Evolutionary conservation across 495 filamentous ascomycete species (phyloP).

Genomic region (Staphylotrichum tortipilum): DNA sequence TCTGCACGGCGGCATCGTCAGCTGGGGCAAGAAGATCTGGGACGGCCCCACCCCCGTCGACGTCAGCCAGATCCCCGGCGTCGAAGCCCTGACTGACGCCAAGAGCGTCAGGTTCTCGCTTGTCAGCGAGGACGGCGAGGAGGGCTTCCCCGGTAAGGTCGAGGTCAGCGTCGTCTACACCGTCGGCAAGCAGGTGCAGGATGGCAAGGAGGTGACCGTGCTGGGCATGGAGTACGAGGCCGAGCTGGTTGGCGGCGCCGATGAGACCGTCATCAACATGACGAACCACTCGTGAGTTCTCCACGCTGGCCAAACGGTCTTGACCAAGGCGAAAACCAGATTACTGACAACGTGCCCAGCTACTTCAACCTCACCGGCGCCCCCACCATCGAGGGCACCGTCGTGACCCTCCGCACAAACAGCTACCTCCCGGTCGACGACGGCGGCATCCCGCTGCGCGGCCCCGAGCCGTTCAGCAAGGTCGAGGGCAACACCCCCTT

Average conservation of each 20-base stretch:
- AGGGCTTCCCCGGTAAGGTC: conserved; percentile 80
- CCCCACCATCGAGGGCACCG: conserved; percentile 65
- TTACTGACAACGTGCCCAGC: conserved; percentile 37
- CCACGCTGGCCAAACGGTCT: not conserved
- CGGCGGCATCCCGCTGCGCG: conserved; percentile 57
- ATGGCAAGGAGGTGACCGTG: conserved; percentile 52
- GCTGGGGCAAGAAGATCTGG: conserved; percentile 82
- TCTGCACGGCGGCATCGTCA: conserved; percentile 70
- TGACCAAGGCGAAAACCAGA: not conserved
- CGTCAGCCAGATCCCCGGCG: conserved; percentile 33
- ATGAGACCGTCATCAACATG: conserved; percentile 82
- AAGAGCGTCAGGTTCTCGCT: conserved; percentile 72
- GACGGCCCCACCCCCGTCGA: conserved; percentile 61
- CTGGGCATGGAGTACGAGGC: conserved; percentile 85
- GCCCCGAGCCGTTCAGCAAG: conserved; percentile 48
- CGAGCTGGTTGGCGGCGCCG: conserved; percentile 63
- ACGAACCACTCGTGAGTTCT: conserved; percentile 82
- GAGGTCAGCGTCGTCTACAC: conserved; percentile 72
- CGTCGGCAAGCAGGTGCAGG: conserved; percentile 52
- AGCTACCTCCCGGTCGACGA: conserved; percentile 66
- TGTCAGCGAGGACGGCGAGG: conserved; percentile 64
- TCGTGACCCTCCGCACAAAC: conserved; percentile 59
- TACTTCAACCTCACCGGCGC: conserved; percentile 80
- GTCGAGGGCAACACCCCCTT: conserved; percentile 58
- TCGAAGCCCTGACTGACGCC: conserved; percentile 53